Evolutionary conservation across 1,284 basidiomycete genomes (phyloP).

Genomic region (Boletus albobrunnescens): DNA sequence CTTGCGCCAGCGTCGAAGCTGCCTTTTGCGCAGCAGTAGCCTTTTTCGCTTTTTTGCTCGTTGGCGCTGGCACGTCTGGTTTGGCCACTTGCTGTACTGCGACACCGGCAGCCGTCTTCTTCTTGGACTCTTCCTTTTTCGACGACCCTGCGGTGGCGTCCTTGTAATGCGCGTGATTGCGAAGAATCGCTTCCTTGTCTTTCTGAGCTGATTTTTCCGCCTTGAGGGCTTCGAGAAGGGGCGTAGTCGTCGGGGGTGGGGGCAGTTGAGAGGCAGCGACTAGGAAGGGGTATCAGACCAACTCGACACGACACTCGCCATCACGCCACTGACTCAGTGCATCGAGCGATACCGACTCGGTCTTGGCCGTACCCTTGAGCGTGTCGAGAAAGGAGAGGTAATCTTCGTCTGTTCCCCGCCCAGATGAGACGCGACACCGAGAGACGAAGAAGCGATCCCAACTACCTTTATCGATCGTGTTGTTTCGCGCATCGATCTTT

Average conservation of each 20-base stretch:
- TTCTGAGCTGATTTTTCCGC: conserved; percentile 71
- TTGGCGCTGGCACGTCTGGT: conserved; percentile 3
- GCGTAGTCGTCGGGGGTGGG: conserved; percentile 73
- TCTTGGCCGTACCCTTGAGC: conserved; percentile 47
- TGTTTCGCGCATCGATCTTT: conserved; percentile 48
- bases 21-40: conserved; percentile 24
- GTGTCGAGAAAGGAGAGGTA: conserved; percentile 78
- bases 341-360: conserved; percentile 60
- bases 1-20: not conserved
- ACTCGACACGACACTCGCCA: not conserved
- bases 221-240: conserved; percentile 84
- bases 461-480: conserved; percentile 30
- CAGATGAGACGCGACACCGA: not conserved
- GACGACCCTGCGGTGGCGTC: conserved; percentile 35
- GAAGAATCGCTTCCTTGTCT: conserved; percentile 66
- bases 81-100: conserved; percentile 11
- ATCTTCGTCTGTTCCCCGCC: conserved; percentile 77
- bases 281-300: conserved; percentile 21
- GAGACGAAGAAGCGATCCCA: not conserved
- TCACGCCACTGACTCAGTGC: conserved; percentile 50
- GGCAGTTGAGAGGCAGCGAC: conserved; percentile 57
- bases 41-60: conserved; percentile 45
- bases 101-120: conserved; percentile 34
- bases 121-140: conserved; percentile 54
- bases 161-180: conserved; percentile 67